These are phyloP conservation scores for Elongisporangium undulatum DNA, from an alignment of 352 stramenopile genomes.

Conservation along the genomic window DNA sequence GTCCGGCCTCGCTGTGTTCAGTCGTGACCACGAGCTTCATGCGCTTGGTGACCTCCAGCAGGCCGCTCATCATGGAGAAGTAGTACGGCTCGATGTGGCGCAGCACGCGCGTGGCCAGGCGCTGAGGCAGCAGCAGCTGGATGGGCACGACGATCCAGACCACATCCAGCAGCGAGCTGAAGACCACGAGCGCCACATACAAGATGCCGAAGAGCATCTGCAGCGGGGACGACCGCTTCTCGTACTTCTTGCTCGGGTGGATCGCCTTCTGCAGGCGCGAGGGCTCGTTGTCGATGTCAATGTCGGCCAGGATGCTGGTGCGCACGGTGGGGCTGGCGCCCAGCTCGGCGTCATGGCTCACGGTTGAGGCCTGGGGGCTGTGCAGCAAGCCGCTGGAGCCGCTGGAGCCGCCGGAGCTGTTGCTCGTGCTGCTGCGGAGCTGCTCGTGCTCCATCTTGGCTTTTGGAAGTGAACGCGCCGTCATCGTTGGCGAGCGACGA, in stretches of 20 bases:
- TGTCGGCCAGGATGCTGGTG: background rate
- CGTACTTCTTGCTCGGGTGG: constrained; percentile 44
- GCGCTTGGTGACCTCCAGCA: constrained; percentile 49
- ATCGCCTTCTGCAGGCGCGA: constrained; percentile 1
- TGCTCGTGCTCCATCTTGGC: no score
- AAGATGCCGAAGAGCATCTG: constrained; percentile 35
- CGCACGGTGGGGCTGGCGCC: constrained; percentile 1
- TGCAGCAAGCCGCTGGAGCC: no score
- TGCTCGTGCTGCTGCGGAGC: no score
- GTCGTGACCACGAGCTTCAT: constrained; percentile 60
- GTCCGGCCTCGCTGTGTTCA: constrained; percentile 23
- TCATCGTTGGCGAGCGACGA: no score
- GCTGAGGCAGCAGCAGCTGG: constrained; percentile 33
- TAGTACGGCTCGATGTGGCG: constrained; percentile 40
- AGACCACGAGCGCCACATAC: constrained; percentile 46
- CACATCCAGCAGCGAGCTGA: constrained; percentile 52
- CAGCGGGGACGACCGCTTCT: constrained; percentile 30
- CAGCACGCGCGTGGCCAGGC: constrained; percentile 10
- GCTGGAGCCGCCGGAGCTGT: no score
- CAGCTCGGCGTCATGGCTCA: constrained; percentile 1
- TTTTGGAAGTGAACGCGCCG: no score
- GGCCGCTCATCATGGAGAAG: constrained; percentile 54
- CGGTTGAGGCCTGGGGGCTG: background rate
- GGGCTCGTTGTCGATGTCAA: constrained; percentile 12
- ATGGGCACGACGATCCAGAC: constrained; percentile 57